Evolutionary conservation across 2,329 filamentous ascomycete species (phyloP), one percentile per base, ranked within the genome.

Genomic region (Fusarium paranaense): DNA sequence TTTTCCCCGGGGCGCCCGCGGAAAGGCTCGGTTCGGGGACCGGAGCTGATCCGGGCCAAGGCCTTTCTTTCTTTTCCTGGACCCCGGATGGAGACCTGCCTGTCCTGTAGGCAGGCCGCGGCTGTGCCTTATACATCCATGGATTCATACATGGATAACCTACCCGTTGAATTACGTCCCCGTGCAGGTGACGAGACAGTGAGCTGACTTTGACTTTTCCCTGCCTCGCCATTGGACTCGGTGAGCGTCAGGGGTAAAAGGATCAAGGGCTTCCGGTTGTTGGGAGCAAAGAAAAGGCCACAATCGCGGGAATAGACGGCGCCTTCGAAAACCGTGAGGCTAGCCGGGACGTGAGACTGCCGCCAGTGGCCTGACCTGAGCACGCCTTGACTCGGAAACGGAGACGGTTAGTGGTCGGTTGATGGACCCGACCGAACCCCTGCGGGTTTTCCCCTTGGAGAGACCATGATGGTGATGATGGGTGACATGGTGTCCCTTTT

Each of bases 21-120:
- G 76, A 77, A 76, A 74, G 45, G 65, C 64, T 78, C 76, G 76
- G 76, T 76, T 77, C 76, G 74, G 76, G 22, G 61, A 69, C 75
- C 75, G 73, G 74, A 72, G 59, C 56, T 57, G 56, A 66, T 63
- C 69, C 74, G 69, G 69, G 33, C 27, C 37, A 30, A 64, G 63
- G 32, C 56, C 27, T 7, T 6, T 27, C 10, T 52, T 71, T 38
- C 56, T 38, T 16, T 58, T 38, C 56, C 56, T 40, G 25, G 56
- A 30, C 33, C 56, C 56, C 20, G 56, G 56, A 38, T 38, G 56
- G 54, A 37, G 14, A 16, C n/a, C 20, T 35, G 7, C 52, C 11
- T 54, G 47, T 32, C 16, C 35, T 37, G 35, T 37, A 37, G 32
- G 32, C 13, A 50, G 9, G 18, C n/a, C 30, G 18, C 25, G 30